Evolutionary conservation across 768 basidiomycete species (phyloP), one percentile per base, ranked within the genome.

Genomic region (Leucosporidium scottii): DNA sequence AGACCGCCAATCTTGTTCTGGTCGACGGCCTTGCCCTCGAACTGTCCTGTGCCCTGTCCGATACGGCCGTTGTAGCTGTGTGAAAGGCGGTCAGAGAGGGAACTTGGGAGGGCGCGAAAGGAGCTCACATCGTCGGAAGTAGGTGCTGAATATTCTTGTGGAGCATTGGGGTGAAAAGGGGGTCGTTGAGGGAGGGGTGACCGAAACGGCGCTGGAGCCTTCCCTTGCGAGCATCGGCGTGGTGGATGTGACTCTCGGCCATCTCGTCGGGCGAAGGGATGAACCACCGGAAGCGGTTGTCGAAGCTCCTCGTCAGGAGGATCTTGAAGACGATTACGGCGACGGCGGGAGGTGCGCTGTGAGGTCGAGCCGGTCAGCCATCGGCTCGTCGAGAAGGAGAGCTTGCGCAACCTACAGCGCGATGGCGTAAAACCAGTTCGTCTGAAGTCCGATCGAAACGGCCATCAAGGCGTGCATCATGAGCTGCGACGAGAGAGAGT

Each of bases 161-260:
- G 70, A 81, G 79, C 69, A 79, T 74, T 1, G 72, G 72, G 20
- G 73, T 75, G 67, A 68, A 76, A 13, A 74, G 70, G 36, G 67
- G 68, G 54, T 73, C 79, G 72, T 92, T 85, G 57, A 99, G 82
- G 21, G 93, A 89, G 1, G 96, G 93, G 77, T 99, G 96, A 1
- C 93, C 90, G 79, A 98, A 99, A 34, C 94, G 87, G 77, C 87
- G 91, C 80, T 87, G 87, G 36, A 98, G 84, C 44, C 88, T 84
- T 75, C 88, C 83, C 63, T 87, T 83, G 48, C 82, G 82, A 65
- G 83, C 81, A 77, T 97, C 93, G 1, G 85, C 83, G 57, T 86
- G 85, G 62, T 87, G 85, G 0, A 91, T 90, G 75, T 92, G 84
- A 4, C 93, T 83, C 73, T 90, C 86, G 17, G 83, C 83, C 50